Evolutionary conservation across 73 alveolate species (phyloP), one percentile per base, ranked within the genome.

Genomic region (Durusdinium trenchii): DNA sequence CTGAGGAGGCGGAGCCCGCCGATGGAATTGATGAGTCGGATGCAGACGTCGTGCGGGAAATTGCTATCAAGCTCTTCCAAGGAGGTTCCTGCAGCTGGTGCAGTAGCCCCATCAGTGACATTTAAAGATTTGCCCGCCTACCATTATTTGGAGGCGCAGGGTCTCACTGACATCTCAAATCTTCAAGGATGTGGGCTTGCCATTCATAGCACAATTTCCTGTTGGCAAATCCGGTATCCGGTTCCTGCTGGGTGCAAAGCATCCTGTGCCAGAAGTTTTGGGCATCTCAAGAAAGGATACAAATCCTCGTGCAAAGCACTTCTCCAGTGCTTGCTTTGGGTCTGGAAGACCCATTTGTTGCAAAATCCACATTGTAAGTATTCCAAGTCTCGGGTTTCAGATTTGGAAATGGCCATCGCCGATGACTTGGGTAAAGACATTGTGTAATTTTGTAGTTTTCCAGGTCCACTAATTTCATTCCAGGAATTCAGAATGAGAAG

Each of bases 281-380:
- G 84, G 84, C 52, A n/a, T 36, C 9, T 73, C 52, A 73, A 73
- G 84, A 73, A 73, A 51, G 84, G 84, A 48, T 73, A 73, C 28
- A 51, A 38, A 6, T 20, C 45, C 18, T 51, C 84, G 40, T 23
- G 45, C 10, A n/a, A 36, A 51, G 84, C 84, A 10, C 40, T 73
- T 48, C 14, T 73, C 18, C 84, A 1, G 14, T 73, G 84, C 36
- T 73, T 73, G 84, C 84, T n/a, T 14, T 73, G 84, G 84, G 84
- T 32, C 40, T 73, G 84, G 84, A 6, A n/a, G 51, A 30, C 26
- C 52, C 84, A 73, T n/a, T 32, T 9, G 20, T 6, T 1, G 14
- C 6, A 9, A 30, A 6, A 73, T n/a, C 84, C 84, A 9, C 18
- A 36, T 35, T 73, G 84, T 32, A 1, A 73, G 4, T 7, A 7